Base-by-base conservation (phyloP, 2,329 filamentous ascomycete species). In the Aureobasidium sp. region DNA sequence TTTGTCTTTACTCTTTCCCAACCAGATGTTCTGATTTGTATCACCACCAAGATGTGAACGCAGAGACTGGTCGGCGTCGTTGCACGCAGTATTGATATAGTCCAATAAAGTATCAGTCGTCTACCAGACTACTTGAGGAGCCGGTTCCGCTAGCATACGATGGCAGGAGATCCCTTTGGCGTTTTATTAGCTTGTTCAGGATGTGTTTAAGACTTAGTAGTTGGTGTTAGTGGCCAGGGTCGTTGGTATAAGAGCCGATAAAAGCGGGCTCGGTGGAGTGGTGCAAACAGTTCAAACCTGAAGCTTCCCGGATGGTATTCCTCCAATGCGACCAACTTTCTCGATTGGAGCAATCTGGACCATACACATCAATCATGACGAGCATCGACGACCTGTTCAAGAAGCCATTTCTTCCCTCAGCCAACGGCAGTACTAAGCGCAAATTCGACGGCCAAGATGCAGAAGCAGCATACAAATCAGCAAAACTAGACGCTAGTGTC, bases 301-400 rank as follows among this genome's bases (percentile, higher is more conserved):
- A n/a, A 33, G 42, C 56, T 60, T 18, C n/a, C 33, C 25, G 27
- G 51, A 54, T 58, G 25, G n/a, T 25, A 13, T n/a, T 11, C 36
- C 36, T 6, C 29, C 13, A 60, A 60, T 60, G 56, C 56, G 56
- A 47, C 42, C 42, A 48, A 48, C 20, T 60, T 31, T 43, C 36
- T 36, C 27, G 18, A 48, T 2, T 23, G 11, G 5, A 36, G 20
- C 15, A n/a, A 29, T 4, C 31, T 8, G 25, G 16, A 60, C n/a
- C 13, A 48, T 2, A 27, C 51, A 50, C 53, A 36, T 15, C 51
- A 42, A 45, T 9, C 38, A 90, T 89, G 87, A 84, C 86, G 29
- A 88, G 84, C 74, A 84, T 90, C 69, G 87, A 90, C 74, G 87
- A 90, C 51, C 83, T 90, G 20, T 90, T 90, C 80, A 89, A 88